phyloP scores from a whole-genome alignment of 352 stramenopile species.

The Phytophthora fragariae region DNA sequence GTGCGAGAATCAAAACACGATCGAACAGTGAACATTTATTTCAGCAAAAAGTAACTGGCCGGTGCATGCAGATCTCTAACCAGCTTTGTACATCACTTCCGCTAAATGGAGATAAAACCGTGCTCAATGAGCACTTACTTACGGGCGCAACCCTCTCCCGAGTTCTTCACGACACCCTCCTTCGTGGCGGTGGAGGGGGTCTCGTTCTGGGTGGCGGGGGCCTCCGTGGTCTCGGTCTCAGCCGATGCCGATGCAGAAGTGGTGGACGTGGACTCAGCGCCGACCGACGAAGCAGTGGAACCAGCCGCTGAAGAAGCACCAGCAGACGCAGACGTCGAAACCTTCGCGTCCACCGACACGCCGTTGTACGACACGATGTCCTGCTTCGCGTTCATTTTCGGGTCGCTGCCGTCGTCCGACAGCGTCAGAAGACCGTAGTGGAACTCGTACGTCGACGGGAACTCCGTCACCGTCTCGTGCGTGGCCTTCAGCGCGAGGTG shows the following conservation, averaged over 20 bases:
- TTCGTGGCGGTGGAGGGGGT: slow-evolving; percentile 13
- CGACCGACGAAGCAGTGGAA: slow-evolving; percentile 8
- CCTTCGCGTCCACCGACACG: slow-evolving; percentile 43
- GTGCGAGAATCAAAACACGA: background rate
- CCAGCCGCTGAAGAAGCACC: slow-evolving; percentile 29
- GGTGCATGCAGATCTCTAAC: background rate
- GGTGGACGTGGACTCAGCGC: slow-evolving; percentile 19
- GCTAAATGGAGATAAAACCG: background rate
- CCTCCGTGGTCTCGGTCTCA: slow-evolving; percentile 11
- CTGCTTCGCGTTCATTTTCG: slow-evolving; percentile 46
- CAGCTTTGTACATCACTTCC: background rate
- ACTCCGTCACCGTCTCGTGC: slow-evolving; percentile 35
- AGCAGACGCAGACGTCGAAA: slow-evolving; percentile 10
- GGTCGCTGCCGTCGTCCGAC: slow-evolving; percentile 44
- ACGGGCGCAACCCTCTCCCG: slow-evolving; percentile 14
- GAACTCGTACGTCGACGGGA: slow-evolving; percentile 46
- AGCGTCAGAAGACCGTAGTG: slow-evolving; percentile 59
- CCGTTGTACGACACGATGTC: slow-evolving; percentile 57
- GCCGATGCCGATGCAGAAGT: slow-evolving; percentile 6
- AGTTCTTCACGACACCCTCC: slow-evolving; percentile 15
- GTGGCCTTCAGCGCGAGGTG: slow-evolving; percentile 47
- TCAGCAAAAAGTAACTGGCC: background rate
- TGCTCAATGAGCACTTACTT: slow-evolving; percentile 8
- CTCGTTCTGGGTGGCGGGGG: slow-evolving; percentile 1
- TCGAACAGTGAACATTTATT: background rate